Conservation (phyloP, 192 early-diverging fungal species). For the Coemansia sp. region DNA sequence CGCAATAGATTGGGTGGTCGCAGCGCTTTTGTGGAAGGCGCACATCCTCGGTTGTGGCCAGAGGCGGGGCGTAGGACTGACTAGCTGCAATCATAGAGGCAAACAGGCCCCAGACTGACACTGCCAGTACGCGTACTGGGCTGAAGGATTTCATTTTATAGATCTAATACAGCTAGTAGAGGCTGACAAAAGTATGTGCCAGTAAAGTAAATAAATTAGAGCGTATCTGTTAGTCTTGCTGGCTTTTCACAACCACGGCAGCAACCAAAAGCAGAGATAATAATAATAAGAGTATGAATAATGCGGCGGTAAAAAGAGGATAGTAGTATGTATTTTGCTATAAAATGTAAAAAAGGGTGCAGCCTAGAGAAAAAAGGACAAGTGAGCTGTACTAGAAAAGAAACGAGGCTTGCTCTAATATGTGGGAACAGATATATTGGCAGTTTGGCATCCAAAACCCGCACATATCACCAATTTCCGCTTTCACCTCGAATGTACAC, state of each 20-base stretch:
- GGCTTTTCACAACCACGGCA: too few species aligned
- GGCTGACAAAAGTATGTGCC: neutral
- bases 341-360: neutral
- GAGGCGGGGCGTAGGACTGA: constrained; percentile 7
- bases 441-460: too few species aligned
- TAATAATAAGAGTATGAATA: neutral
- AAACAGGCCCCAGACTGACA: neutral
- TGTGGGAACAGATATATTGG: too few species aligned
- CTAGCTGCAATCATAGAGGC: constrained; percentile 1
- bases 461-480: too few species aligned
- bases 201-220: neutral
- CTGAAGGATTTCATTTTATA: neutral
- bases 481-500: too few species aligned
- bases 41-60: constrained; percentile 7
- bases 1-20: constrained; percentile 65
- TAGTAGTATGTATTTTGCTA: neutral
- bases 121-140: neutral
- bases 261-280: too few species aligned
- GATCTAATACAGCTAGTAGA: neutral
- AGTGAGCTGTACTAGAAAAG: neutral
- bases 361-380: neutral
- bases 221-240: too few species aligned
- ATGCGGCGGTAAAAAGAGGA: neutral
- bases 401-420: too few species aligned
- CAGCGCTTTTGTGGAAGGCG: constrained; percentile 41